Evolutionary conservation across 306 rosid species (phyloP).

Genomic region (Pyrus bretschneideri): DNA sequence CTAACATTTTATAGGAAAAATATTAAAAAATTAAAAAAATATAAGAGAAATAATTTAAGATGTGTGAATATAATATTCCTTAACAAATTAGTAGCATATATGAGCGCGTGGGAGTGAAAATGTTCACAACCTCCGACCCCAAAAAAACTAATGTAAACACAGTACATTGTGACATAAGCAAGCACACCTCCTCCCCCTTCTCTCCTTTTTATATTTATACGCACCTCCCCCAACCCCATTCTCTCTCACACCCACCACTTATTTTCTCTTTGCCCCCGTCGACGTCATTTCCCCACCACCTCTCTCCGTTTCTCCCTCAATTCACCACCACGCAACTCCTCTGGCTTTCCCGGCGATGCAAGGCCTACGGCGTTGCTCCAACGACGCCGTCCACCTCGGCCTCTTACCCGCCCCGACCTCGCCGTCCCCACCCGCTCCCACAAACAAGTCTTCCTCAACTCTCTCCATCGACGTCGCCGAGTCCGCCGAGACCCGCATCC

Average conservation of each 20-base stretch:
- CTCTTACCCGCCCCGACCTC: constrained; percentile 20
- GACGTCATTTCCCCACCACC: constrained; percentile 23
- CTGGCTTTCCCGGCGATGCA: constrained; percentile 45
- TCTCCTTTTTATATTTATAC: background rate
- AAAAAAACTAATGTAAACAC: constrained; percentile 4
- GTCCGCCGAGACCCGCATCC: constrained; percentile 67
- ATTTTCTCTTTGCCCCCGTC: constrained; percentile 14
- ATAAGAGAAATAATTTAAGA: too few species aligned
- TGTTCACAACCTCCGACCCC: background rate
- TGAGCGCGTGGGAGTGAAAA: constrained; percentile 14
- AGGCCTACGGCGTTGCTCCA: constrained; percentile 57
- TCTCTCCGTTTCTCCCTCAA: background rate
- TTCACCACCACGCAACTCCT: background rate
- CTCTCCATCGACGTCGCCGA: constrained; percentile 83
- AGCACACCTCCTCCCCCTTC: constrained; percentile 4
- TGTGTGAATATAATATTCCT: too few species aligned
- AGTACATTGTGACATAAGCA: constrained; percentile 48
- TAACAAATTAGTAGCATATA: too few species aligned
- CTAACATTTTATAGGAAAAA: too few species aligned
- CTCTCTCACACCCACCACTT: background rate
- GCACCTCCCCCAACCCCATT: background rate
- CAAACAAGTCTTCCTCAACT: constrained; percentile 28
- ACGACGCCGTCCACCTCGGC: constrained; percentile 62
- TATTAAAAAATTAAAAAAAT: too few species aligned
- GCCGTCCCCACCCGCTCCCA: background rate